Evolutionary conservation across 2,329 filamentous ascomycete genomes (phyloP).

Genomic region (Ophioceras dolichostomum): DNA sequence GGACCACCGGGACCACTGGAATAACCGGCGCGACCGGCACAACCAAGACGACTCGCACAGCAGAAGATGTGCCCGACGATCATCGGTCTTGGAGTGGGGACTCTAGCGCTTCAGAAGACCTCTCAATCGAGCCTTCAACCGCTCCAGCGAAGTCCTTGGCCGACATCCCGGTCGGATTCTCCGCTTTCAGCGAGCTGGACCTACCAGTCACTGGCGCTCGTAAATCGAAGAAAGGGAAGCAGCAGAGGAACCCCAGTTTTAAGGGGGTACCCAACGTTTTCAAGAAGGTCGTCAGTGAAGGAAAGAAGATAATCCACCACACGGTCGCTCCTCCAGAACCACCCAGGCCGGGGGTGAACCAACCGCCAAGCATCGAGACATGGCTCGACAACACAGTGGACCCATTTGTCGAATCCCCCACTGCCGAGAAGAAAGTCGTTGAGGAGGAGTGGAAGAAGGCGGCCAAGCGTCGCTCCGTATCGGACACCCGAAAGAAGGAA

Average conservation of each 20-base stretch:
- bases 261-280: conserved; percentile 47
- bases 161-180: conserved; percentile 51
- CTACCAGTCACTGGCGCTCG: conserved; percentile 36
- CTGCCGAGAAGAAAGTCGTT: conserved; percentile 17
- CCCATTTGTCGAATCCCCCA: conserved; percentile 39
- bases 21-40: not conserved
- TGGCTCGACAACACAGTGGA: conserved; percentile 53
- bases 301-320: conserved; percentile 53
- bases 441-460: conserved; percentile 23
- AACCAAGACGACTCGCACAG: conserved; percentile 2
- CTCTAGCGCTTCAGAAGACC: conserved; percentile 8
- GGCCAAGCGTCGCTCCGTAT: conserved; percentile 10
- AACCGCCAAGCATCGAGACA: conserved; percentile 51
- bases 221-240: conserved; percentile 29
- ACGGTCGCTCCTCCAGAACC: conserved; percentile 32
- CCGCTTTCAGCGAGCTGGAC: conserved; percentile 54
- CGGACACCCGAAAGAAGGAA: not conserved
- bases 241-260: conserved; percentile 43
- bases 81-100: conserved; percentile 16
- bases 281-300: conserved; percentile 51
- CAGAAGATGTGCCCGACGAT: conserved; percentile 14
- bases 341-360: conserved; percentile 36
- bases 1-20: conserved; percentile 1
- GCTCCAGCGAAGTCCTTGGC: conserved; percentile 39
- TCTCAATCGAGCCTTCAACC: conserved; percentile 26